These are phyloP conservation scores for Jackrogersella minutella DNA, from an alignment of 495 filamentous ascomycete species.

Conservation along the genomic window DNA sequence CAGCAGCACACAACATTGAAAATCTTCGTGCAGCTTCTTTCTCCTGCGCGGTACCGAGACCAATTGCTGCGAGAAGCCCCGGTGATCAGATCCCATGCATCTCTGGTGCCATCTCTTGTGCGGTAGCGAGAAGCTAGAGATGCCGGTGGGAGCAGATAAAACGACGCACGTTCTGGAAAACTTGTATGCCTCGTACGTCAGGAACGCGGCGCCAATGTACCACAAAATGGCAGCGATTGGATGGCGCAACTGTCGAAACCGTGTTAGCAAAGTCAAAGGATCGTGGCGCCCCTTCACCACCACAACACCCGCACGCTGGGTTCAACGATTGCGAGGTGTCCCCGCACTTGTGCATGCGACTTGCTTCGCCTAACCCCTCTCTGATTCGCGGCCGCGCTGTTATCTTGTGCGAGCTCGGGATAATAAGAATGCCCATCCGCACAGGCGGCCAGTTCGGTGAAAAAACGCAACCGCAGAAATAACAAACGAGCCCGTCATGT, in stretches of 20 bases:
- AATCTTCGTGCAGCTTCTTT: conserved; percentile 53
- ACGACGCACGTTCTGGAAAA: conserved; percentile 22
- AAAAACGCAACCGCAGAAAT: conserved; percentile 19
- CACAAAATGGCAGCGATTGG: conserved; percentile 23
- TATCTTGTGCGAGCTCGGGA: conserved; percentile 39
- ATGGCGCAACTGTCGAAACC: background rate
- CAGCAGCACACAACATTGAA: conserved; percentile 66
- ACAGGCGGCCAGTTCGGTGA: conserved; percentile 20
- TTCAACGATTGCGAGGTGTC: conserved; percentile 20
- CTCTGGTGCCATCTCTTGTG: background rate
- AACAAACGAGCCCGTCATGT: too few species aligned
- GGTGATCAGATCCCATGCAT: conserved; percentile 59
- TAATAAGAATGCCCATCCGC: conserved; percentile 38
- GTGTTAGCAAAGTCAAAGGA: conserved; percentile 15
- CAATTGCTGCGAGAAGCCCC: conserved; percentile 67
- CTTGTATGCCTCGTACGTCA: conserved; percentile 39
- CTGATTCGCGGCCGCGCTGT: conserved; percentile 34
- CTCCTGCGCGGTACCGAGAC: conserved; percentile 58
- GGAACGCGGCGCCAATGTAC: conserved; percentile 36
- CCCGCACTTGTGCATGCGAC: conserved; percentile 36
- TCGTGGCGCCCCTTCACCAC: conserved; percentile 13
- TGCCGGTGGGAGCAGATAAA: conserved; percentile 36
- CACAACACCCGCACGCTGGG: conserved; percentile 9
- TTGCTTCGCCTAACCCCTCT: conserved; percentile 25
- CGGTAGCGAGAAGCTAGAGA: conserved; percentile 32